phyloP scores from a whole-genome alignment of 2,329 filamentous ascomycete genomes.

The Corniculantispora saksenae region DNA sequence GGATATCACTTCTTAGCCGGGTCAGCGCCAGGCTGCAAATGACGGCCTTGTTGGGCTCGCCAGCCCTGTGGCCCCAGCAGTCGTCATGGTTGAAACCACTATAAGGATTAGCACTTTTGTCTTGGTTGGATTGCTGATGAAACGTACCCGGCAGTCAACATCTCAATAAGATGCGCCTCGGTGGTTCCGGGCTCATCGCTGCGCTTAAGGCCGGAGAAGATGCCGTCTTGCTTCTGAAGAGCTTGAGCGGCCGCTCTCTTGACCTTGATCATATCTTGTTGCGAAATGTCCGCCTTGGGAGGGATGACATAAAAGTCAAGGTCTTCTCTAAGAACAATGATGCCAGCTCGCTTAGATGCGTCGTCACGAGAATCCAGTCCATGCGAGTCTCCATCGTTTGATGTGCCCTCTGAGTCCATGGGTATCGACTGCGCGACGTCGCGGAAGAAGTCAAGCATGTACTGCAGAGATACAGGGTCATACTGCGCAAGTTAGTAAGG shows the following conservation, averaged over 20 bases:
- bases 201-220: constrained; percentile 92
- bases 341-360: constrained; percentile 89
- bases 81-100: constrained; percentile 98
- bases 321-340: constrained; percentile 94
- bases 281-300: constrained; percentile 78
- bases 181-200: constrained; percentile 96
- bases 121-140: neutral
- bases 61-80: constrained; percentile 92
- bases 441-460: constrained; percentile 99
- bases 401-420: constrained; percentile 67
- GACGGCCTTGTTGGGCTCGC: constrained; percentile 96
- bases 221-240: constrained; percentile 86
- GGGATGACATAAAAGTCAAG: constrained; percentile 98
- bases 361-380: constrained; percentile 74
- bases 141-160: constrained; percentile 93
- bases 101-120: constrained; percentile 22
- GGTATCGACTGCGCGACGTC: constrained; percentile 96
- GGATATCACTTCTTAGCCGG: constrained; percentile 87
- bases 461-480: constrained; percentile 92
- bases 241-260: constrained; percentile 88
- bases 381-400: constrained; percentile 62
- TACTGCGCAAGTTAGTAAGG: constrained; percentile 61
- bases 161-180: constrained; percentile 97
- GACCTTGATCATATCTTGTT: constrained; percentile 90
- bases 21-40: constrained; percentile 95